Conservation (phyloP, 23 red algal species). For the Porphyridium purpureum region DNA sequence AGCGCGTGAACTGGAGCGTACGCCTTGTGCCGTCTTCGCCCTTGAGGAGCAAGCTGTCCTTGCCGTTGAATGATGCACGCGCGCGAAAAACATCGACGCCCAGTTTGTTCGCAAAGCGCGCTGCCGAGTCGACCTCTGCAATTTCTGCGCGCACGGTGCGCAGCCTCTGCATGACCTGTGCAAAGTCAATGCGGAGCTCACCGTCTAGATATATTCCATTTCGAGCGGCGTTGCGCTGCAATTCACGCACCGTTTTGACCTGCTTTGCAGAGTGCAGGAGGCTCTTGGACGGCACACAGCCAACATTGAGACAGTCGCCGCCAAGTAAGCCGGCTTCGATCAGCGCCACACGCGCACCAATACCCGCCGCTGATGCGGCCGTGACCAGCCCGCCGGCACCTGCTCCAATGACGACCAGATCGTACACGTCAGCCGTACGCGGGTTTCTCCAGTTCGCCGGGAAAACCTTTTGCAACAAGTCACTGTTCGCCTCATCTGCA, state of each 20-base stretch:
- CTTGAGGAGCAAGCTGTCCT: slow-evolving; percentile 20
- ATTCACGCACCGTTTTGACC: not conserved
- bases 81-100: slow-evolving; percentile 62
- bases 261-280: slow-evolving; percentile 53
- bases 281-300: slow-evolving; percentile 79
- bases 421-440: too few species aligned
- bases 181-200: slow-evolving; percentile 67
- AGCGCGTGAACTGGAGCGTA: slow-evolving; percentile 28
- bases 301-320: slow-evolving; percentile 90
- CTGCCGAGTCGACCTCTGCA: slow-evolving; percentile 32
- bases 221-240: too few species aligned
- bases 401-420: too few species aligned
- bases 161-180: slow-evolving; percentile 41
- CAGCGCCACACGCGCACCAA: slow-evolving; percentile 81
- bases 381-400: slow-evolving; percentile 62
- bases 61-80: slow-evolving; percentile 30
- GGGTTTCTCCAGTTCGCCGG: too few species aligned
- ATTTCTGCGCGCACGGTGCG: slow-evolving; percentile 45
- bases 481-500: too few species aligned
- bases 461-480: too few species aligned
- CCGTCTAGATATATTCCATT: too few species aligned
- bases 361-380: slow-evolving; percentile 14
- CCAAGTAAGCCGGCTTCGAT: slow-evolving; percentile 56
- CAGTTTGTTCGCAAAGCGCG: slow-evolving; percentile 27
- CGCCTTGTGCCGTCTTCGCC: too few species aligned